These are phyloP conservation scores for Cercophora newfieldiana DNA, from an alignment of 495 filamentous ascomycete species.

Conservation along the genomic window DNA sequence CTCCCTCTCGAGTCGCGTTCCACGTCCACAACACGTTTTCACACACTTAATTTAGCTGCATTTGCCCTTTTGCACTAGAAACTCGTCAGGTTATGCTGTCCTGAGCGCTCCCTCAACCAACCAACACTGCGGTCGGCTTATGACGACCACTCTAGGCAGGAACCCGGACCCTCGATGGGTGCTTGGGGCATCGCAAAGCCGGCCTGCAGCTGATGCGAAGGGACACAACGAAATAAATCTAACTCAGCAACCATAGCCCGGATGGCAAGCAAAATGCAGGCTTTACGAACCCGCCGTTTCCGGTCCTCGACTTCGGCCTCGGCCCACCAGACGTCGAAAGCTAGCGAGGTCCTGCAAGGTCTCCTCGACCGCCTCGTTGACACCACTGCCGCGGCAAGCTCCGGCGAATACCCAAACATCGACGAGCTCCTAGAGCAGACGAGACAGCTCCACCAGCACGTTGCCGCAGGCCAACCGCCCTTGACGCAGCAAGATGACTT, in stretches of 20 bases:
- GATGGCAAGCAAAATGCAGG: slow-evolving; percentile 34
- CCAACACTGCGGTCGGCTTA: slow-evolving; percentile 11
- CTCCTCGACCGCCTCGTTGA: slow-evolving; percentile 56
- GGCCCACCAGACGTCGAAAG: slow-evolving; percentile 53
- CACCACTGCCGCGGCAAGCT: slow-evolving; percentile 21
- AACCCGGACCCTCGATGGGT: slow-evolving; percentile 34
- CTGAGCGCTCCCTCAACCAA: background rate
- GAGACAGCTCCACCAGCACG: slow-evolving; percentile 47
- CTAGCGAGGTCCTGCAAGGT: slow-evolving; percentile 60
- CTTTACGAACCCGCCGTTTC: slow-evolving; percentile 52
- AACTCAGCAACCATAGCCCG: background rate
- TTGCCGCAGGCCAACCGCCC: slow-evolving; percentile 46
- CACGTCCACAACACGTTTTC: background rate
- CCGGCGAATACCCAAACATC: slow-evolving; percentile 44
- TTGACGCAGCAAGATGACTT: slow-evolving; percentile 70
- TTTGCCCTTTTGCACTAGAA: background rate
- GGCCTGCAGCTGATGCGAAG: slow-evolving; percentile 27
- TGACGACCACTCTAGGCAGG: slow-evolving; percentile 21
- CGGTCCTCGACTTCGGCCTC: slow-evolving; percentile 65
- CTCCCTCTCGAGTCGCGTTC: background rate
- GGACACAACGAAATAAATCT: slow-evolving; percentile 22
- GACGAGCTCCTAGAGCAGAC: slow-evolving; percentile 41
- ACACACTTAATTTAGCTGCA: background rate
- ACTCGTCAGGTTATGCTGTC: background rate
- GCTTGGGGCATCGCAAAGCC: slow-evolving; percentile 19